Evolutionary conservation across 2,329 filamentous ascomycete genomes (phyloP), one percentile per base, ranked within the genome.

Genomic region (Teratosphaeriaceae sp.): DNA sequence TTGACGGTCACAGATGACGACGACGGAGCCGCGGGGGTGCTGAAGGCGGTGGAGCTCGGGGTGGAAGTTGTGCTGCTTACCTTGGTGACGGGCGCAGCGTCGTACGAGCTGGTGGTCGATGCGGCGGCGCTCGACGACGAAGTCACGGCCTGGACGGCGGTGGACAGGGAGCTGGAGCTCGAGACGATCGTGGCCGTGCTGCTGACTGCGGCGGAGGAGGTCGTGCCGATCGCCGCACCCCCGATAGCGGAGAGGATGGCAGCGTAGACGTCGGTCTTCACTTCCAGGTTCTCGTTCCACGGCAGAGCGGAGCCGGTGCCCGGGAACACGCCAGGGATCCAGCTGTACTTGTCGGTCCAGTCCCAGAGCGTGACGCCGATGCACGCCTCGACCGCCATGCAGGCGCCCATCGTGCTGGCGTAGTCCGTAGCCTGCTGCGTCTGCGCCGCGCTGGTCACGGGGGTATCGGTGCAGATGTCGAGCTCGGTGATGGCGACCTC

Each of bases 291-390:
- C 11, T 11, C 20, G 11, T 22, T 8, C 18, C 20, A 39, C 13
- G 16, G 37, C 8, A 8, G 8, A 27, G 37, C 37, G 11, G 8
- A 11, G 19, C 37, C 37, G 5, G 24, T 5, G 5, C 37, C 37
- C 11, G 20, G 13, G 23, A 39, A 39, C n/a, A 21, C 26, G 5
- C 22, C 20, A 5, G 37, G 37, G 15, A 39, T 15, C 37, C 37
- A 39, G 20, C 9, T 9, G 38, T 40, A 31, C 12, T 19, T 33
- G 27, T 40, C 38, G n/a, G 24, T 18, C 8, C 8, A 40, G 26
- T 40, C 38, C 38, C 38, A 40, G 4, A 40, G 8, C 6, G 38
- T 40, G 12, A 40, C 21, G 21, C 38, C 38, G 16, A 18, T 7
- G 19, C 38, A 40, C 5, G 8, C 16, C 3, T 9, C 6, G 7